Evolutionary conservation across 441 rosid species (phyloP).

Genomic region (Erodium moschatum): DNA sequence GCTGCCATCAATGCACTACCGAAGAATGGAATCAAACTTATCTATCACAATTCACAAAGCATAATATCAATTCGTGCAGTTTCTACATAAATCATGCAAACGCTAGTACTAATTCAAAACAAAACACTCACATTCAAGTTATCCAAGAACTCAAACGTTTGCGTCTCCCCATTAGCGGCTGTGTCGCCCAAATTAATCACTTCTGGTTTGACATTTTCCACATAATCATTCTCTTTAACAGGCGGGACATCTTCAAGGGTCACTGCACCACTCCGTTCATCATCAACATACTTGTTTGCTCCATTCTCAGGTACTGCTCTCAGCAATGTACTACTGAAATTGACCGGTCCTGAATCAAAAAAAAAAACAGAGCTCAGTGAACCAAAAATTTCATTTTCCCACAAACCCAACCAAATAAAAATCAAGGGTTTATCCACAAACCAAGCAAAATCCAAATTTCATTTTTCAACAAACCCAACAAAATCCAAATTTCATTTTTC

Average conservation of each 20-base stretch:
- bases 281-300: constrained; percentile 29
- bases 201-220: constrained; percentile 24
- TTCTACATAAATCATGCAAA: not conserved
- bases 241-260: constrained; percentile 28
- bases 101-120: not conserved
- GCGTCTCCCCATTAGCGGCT: constrained; percentile 28
- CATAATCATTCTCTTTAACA: constrained; percentile 21
- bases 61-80: not conserved
- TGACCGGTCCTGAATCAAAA: constrained; percentile 25
- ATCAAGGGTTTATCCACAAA: no score
- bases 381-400: no score
- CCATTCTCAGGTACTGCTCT: constrained; percentile 45
- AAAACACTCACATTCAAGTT: constrained; percentile 41
- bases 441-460: not conserved
- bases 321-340: constrained; percentile 23
- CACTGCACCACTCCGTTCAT: constrained; percentile 28
- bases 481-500: not conserved
- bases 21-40: not conserved
- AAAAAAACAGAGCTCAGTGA: not conserved
- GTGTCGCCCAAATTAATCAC: constrained; percentile 26
- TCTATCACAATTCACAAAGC: not conserved
- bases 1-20: no score
- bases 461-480: no score
- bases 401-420: no score
- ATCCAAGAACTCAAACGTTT: constrained; percentile 36